Evolutionary conservation across 768 basidiomycete genomes (phyloP), one percentile per base, ranked within the genome.

Genomic region (Trametes villosa): DNA sequence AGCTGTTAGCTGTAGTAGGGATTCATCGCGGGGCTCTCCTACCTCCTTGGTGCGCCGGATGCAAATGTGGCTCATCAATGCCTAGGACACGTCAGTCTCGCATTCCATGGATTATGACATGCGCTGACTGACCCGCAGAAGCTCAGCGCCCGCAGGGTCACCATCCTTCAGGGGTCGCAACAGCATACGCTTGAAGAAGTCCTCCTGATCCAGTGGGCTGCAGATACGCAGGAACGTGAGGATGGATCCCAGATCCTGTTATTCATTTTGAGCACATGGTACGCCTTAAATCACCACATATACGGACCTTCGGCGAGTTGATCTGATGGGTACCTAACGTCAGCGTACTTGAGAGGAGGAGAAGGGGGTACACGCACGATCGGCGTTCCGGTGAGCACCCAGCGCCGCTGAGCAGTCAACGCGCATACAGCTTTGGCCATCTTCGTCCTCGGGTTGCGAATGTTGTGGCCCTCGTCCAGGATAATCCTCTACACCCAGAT

Each of bases 191-290:
- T 89, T 91, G 80, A 86, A 96, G 67, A 89, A 89, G 57, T 92
- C 88, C 52, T 88, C 86, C 11, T 92, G 82, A 70, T 96, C 91
- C 7, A 97, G 75, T 0, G 95, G 95, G 36, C 77, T 81, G 69
- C 95, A 97, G n/a, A 96, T 86, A 69, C 78, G 82, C 34, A 96
- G 80, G 76, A 97, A 97, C 2, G 85, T 87, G 24, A 97, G 76
- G 50, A 96, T 77, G 11, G 94, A 91, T 3, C 95, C 93, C 20
- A 97, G 84, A 74, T 96, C 94, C 88, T 93, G 63, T n/a, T 53
- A 26, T 26, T 45, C 46, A 36, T 47, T 54, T 31, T 42, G 44
- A 59, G 26, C 24, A 20, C 9, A 44, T 7, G 7, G 27, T 15
- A 27, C 26, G 53, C 13, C 27, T 49, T 11, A 4, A 3, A 41